These are phyloP conservation scores for Epicoccum nigrum DNA, from an alignment of 2,329 filamentous ascomycete genomes.

Conservation along the genomic window DNA sequence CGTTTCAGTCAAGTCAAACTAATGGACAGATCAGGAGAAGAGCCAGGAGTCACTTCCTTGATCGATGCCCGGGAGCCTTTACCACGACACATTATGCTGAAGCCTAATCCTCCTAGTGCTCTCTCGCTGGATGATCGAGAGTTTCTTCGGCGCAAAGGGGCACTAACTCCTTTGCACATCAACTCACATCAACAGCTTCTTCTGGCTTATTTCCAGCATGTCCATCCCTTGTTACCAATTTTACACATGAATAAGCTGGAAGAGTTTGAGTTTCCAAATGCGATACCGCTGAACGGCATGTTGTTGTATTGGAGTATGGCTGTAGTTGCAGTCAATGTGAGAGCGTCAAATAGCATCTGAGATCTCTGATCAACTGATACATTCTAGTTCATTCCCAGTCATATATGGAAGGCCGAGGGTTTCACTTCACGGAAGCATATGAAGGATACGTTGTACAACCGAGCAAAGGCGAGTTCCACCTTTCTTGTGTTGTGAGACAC, in stretches of 20 bases:
- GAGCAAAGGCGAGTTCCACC: constrained; percentile 1
- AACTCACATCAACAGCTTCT: constrained; percentile 8
- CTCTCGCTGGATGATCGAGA: constrained; percentile 6
- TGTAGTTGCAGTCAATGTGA: constrained; percentile 9
- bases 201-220: constrained; percentile 9
- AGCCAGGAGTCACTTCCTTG: constrained; percentile 10
- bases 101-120: neutral
- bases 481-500: no score
- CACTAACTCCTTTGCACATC: neutral
- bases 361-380: no score
- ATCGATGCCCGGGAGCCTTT: constrained; percentile 6
- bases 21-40: constrained; percentile 11
- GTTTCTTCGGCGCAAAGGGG: constrained; percentile 10
- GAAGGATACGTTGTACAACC: constrained; percentile 12
- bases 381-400: constrained; percentile 2
- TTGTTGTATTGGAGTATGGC: constrained; percentile 15
- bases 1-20: no score
- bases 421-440: constrained; percentile 10
- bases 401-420: constrained; percentile 6
- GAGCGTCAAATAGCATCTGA: no score
- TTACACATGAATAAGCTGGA: constrained; percentile 1
- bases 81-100: constrained; percentile 11
- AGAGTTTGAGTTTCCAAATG: neutral
- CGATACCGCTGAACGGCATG: neutral
- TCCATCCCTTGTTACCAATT: constrained; percentile 9